Evolutionary conservation across 2,329 filamentous ascomycete genomes (phyloP), one percentile per base, ranked within the genome.

Genomic region (Lasiodiplodia theobromae): DNA sequence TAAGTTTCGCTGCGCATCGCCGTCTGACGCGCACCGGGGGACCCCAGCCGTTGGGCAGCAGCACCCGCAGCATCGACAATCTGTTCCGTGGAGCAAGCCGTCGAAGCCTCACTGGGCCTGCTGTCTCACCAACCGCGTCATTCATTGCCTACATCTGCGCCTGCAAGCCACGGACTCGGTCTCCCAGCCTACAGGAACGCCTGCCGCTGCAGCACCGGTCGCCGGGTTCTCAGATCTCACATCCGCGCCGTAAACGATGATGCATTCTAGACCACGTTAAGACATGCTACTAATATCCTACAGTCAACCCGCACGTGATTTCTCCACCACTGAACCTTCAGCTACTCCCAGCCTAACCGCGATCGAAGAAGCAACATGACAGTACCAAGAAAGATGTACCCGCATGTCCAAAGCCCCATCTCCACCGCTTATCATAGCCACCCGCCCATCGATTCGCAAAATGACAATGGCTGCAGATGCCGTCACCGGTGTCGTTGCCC

Each of bases 151-250:
- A 40, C 54, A 58, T 60, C 49, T 58, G 56, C 54, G 65, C 65
- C 49, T 40, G 23, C 16, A 54, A 31, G 56, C 57, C 56, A 68
- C 52, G 66, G 34, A n/a, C 56, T 38, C 49, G 47, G 57, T 8
- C 49, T 23, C 37, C 34, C 54, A 56, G 66, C 57, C 56, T 63
- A 63, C 66, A 37, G 66, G 57, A 68, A 58, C 56, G 57, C 66
- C 56, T 68, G 57, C 66, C 66, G 66, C 49, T 68, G 66, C 66
- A 52, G 49, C 47, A 68, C 66, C 56, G 57, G 66, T 44, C 66
- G 23, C 49, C 66, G 57, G 66, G 57, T 68, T 25, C 66, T 49
- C 57, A 68, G 66, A 68, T 53, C 66, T 68, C 66, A 49, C 56
- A 44, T 68, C 66, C 66, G 66, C 57, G 44, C 21, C 65, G 65